Evolutionary conservation across 176 grass and related monocot species (phyloP).

Genomic region (Hyparrhenia diplandra): DNA sequence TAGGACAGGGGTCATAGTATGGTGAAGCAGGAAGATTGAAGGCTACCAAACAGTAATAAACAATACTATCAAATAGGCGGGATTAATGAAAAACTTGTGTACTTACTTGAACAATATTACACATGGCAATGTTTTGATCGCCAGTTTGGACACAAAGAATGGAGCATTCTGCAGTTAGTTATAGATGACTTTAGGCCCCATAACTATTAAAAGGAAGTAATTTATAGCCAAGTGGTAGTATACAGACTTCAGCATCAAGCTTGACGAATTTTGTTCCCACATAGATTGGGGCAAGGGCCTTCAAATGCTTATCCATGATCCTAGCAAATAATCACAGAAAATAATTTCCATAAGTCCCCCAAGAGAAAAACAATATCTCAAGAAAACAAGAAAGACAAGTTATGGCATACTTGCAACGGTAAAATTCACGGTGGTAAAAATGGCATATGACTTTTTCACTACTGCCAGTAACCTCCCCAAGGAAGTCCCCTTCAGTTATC

Average conservation of each 20-base stretch:
- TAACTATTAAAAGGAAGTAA: background rate
- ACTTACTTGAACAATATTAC: conserved; percentile 86
- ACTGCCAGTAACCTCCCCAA: conserved; percentile 93
- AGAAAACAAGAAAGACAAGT: background rate
- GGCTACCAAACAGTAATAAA: background rate
- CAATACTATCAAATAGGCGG: background rate
- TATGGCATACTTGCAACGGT: conserved; percentile 85
- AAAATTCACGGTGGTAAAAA: conserved; percentile 96
- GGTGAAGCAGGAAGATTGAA: background rate
- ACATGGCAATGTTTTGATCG: conserved; percentile 83
- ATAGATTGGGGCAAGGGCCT: conserved; percentile 65
- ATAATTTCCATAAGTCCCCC: background rate
- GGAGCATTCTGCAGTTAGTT: conserved; percentile 71
- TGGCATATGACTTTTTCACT: conserved; percentile 91
- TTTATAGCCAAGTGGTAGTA: conserved; percentile 20
- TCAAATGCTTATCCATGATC: conserved; percentile 99
- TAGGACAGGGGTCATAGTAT: background rate
- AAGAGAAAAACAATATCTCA: background rate
- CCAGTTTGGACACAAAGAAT: conserved; percentile 84
- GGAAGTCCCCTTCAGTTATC: conserved; percentile 93
- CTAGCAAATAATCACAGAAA: conserved; percentile 35
- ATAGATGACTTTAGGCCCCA: conserved; percentile 22
- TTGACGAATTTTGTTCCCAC: conserved; percentile 85
- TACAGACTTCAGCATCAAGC: conserved; percentile 83
- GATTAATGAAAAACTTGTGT: background rate